Evolutionary conservation across 2,329 filamentous ascomycete species (phyloP), one percentile per base, ranked within the genome.

Genomic region (Davidsoniella eucalypti): DNA sequence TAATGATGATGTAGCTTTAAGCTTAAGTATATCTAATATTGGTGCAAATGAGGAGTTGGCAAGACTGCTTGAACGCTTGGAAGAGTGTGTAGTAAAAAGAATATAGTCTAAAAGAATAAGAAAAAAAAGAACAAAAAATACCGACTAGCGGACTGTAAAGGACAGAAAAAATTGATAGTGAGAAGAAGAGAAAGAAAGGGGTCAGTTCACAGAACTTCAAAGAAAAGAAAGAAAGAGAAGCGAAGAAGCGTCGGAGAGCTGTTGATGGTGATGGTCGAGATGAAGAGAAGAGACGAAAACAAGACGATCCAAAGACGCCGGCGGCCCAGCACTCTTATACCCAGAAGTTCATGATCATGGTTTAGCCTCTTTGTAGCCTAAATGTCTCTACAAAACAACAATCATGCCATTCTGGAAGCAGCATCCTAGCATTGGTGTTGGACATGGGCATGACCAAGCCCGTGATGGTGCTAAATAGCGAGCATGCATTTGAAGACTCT

Each of bases 11-110:
- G 21, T n/a, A 39, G 16, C 41, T 52, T 45, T 17, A 41, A 40
- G 16, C 14, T 18, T 33, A 45, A 46, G 44, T 47, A 48, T 46
- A 47, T 14, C 38, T 44, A 40, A 50, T 23, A 49, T 8, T 12
- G 25, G 14, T 29, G 41, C 23, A 51, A 12, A 52, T 45, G 48
- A 55, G 58, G 59, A 57, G 55, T 57, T 58, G 53, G 56, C 55
- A 55, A 56, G 55, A 61, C 61, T 59, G 55, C 60, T 59, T 55
- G 42, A 45, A 45, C 50, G 45, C 50, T 40, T 39, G 41, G 60
- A 58, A 60, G 60, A 63, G 64, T 63, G 65, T 62, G 58, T 63
- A 64, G 62, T 65, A 65, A 56, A 58, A 57, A 23, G 54, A 56
- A 57, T 57, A 54, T 23, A 60, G 57, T 53, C 53, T 42, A 52